Conservation (phyloP, 139 green algal species). For the Choricystis sp. region DNA sequence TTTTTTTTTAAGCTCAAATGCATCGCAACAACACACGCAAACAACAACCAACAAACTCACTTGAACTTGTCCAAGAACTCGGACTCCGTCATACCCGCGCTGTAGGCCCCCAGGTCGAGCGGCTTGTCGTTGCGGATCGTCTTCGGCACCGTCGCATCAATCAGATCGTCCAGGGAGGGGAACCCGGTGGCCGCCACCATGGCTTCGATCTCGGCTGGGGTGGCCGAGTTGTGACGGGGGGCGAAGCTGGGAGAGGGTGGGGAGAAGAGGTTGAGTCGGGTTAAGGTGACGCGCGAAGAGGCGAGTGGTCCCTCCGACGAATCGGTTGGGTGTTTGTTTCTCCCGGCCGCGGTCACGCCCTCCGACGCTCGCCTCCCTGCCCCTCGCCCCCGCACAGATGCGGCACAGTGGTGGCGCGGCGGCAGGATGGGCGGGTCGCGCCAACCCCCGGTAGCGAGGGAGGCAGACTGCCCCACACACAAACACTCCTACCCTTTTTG, state of each 20-base stretch:
- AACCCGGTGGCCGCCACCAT: slow-evolving; percentile 82
- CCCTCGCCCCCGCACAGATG: neutral
- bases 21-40: neutral
- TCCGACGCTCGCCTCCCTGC: neutral
- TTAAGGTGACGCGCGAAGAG: neutral
- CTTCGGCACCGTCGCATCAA: slow-evolving; percentile 88
- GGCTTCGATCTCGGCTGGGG: slow-evolving; percentile 42
- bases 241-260: slow-evolving; percentile 58
- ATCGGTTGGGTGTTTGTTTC: neutral
- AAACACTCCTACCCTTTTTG: too few relatives aligned
- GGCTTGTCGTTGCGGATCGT: slow-evolving; percentile 55
- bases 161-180: slow-evolving; percentile 62
- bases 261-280: neutral
- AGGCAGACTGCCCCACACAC: neutral
- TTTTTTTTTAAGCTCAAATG: neutral
- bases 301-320: neutral
- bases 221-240: slow-evolving; percentile 87
- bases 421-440: neutral
- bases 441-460: neutral
- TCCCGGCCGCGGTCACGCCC: neutral
- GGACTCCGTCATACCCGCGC: slow-evolving; percentile 66
- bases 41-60: slow-evolving; percentile 19
- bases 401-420: neutral
- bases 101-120: slow-evolving; percentile 75
- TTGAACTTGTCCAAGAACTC: slow-evolving; percentile 80